Evolutionary conservation across 805 yeast genomes (phyloP), one percentile per base, ranked within the genome.

Genomic region (Metschnikowia sp.): DNA sequence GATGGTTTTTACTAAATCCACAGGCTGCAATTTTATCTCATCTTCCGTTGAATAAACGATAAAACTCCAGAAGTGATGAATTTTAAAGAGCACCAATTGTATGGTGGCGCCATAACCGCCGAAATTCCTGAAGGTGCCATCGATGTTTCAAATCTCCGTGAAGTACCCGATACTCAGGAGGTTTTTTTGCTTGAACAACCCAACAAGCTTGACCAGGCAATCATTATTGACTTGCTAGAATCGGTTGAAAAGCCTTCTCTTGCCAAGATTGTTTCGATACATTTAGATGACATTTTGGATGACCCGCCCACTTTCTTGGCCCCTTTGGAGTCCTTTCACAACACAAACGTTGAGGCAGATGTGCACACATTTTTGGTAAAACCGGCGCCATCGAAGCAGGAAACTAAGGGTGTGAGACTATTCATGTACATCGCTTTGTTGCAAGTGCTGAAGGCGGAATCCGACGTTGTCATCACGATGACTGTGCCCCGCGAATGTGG

Each of bases 141-240:
- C 1, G 97, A 94, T 64, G 97, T 90, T 0, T 85, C 96, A 1
- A 64, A 72, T 33, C 62, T 91, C 41, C 72, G 99, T 47, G 88
- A 88, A 50, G 80, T 94, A 3, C 98, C 99, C 0, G 97, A 94
- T 59, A 83, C 90, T 1, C 98, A 94, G 62, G 99, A 92, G 63
- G 97, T 92, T 26, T 94, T 78, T 63, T 81, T 91, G 13, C 39
- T 69, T n/a, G 70, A 70, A 40, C 56, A 52, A 42, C 59, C 73
- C 40, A 65, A 40, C 13, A 49, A 56, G 31, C 48, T 56, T 11
- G 79, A 82, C 44, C 81, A 77, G 53, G 77, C 86, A 13, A 61
- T 85, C 9, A 81, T 86, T n/a, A 59, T 86, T 15, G 94, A 86
- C 51, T 62, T 86, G 12, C 63, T 86, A 52, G 88, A 86, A 54